Evolutionary conservation across 2,329 filamentous ascomycete genomes (phyloP), one percentile per base, ranked within the genome.

Genomic region (Nigrospora osmanthi): DNA sequence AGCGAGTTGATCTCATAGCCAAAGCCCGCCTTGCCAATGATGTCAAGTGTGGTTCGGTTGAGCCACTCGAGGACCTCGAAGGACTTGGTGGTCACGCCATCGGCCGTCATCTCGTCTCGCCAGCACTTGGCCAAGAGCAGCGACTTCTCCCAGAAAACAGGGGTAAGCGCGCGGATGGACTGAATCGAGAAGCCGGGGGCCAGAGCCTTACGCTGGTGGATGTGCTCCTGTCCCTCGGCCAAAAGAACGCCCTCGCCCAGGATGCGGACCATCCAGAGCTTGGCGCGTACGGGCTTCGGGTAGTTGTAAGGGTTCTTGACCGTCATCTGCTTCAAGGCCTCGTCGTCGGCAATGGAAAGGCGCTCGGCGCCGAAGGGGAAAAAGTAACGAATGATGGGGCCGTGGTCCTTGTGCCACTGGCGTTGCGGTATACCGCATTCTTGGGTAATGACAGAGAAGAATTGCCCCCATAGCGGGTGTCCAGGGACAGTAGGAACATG

Each of bases 301-400:
- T 62, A 66, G 54, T 64, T 65, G 54, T 68, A 68, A 0, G 64
- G 63, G 54, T 68, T 66, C 49, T 61, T 61, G 49, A 68, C 55
- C 1, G 66, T 70, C 61, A 71, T 66, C 43, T 71, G 65, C 52
- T 66, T 65, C 38, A 71, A 60, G 14, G 64, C 64, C 41, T 66
- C 64, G 44, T 71, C 67, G 39, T 69, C 66, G 47, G 67, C 67
- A 38, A 71, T 54, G 4, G 68, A 66, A 10, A 71, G 59, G 35
- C 68, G 60, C 53, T 70, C 68, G 19, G 62, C 58, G 40, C 68
- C 69, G 34, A 71, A 66, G 19, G 68, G 69, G 46, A 71, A 71
- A 59, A 67, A 70, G 49, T 71, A 71, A 44, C 69, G 61, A 43
- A 71, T 62, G 38, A 71, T 67, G 30, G 63, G 59, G 14, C 67